Base-by-base conservation (phyloP, 768 basidiomycete species). In the Suillus cothurnatus region DNA sequence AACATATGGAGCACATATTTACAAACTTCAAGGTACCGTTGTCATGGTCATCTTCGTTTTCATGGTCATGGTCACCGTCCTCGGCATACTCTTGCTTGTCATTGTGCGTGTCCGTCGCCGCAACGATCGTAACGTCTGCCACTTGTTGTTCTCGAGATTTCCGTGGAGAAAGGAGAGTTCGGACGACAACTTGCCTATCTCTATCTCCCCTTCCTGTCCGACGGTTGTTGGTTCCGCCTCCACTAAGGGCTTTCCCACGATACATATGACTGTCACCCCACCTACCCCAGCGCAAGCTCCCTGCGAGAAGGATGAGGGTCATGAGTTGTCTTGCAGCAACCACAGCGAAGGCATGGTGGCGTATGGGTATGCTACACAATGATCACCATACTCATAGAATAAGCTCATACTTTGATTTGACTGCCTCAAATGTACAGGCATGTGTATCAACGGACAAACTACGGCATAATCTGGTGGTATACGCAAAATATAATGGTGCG, bases 241-340 rank as follows among this genome's bases (percentile, higher is more conserved):
- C 3, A 47, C 38, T 26, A 39, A 50, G 23, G 59, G 36, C 23
- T 39, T n/a, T 14, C 63, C 63, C 6, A n/a, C 47, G 15, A 32
- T 67, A 4, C 64, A 61, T 12, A 45, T 67, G 58, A 67, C 49
- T 9, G n/a, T 67, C 19, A 67, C 66, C 15, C 66, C 66, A 36
- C 66, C 66, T 8, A 67, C 63, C 23, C 66, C 66, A 23, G 66
- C 50, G 17, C 63, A 23, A 36, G 36, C 14, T 23, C 34, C 47
- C 9, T 23, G 31, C 53, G 17, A 55, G 32, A 55, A 14, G 32
- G 61, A 17, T n/a, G 28, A 61, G 15, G 36, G 59, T 8, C n/a
- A 60, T 55, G 19, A 60, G 32, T 32, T 43, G 12, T 34, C 21
- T 57, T 9, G 11, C 53, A 23, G 32, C 12, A 61, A n/a, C 21